phyloP scores from a whole-genome alignment of 352 stramenopile genomes.

The Phytophthora europaea region DNA sequence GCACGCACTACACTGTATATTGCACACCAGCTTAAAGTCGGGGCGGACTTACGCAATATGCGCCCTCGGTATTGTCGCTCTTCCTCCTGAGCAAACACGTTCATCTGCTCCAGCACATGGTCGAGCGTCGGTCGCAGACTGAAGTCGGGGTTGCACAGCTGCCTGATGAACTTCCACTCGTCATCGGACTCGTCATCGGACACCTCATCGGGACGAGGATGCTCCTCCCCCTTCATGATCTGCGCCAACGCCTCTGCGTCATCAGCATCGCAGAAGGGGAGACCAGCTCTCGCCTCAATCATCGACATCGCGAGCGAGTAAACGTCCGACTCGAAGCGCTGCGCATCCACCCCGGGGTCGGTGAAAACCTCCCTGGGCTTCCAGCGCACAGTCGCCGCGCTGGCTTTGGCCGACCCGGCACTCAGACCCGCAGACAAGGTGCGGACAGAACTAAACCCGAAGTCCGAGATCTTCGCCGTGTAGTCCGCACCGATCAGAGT shows the following conservation, averaged over 20 bases:
- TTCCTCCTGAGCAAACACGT: slow-evolving; percentile 12
- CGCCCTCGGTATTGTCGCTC: neutral
- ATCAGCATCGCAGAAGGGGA: slow-evolving; percentile 13
- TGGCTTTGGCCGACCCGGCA: neutral
- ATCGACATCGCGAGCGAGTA: slow-evolving; percentile 46
- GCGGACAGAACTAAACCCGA: slow-evolving; percentile 34
- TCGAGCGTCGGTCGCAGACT: slow-evolving; percentile 21
- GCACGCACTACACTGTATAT: too few species aligned
- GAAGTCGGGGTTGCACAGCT: slow-evolving; percentile 18
- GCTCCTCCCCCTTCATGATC: slow-evolving; percentile 21
- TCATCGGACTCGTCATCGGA: too few species aligned
- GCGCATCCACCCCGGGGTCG: slow-evolving; percentile 4
- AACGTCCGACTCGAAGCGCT: slow-evolving; percentile 28
- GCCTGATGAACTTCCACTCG: slow-evolving; percentile 24
- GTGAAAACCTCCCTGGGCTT: slow-evolving; percentile 41
- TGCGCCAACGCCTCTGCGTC: slow-evolving; percentile 10
- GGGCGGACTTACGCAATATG: too few species aligned
- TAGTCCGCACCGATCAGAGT: slow-evolving; percentile 54
- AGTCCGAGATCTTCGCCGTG: slow-evolving; percentile 43
- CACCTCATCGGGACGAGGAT: slow-evolving; percentile 14
- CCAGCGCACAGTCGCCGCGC: slow-evolving; percentile 26
- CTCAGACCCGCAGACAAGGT: slow-evolving; percentile 26
- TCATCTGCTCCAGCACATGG: slow-evolving; percentile 22
- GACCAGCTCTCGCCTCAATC: slow-evolving; percentile 30
- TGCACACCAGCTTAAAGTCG: too few species aligned